Evolutionary conservation across 495 filamentous ascomycete genomes (phyloP), one percentile per base, ranked within the genome.

Genomic region (Terfezia claveryi): DNA sequence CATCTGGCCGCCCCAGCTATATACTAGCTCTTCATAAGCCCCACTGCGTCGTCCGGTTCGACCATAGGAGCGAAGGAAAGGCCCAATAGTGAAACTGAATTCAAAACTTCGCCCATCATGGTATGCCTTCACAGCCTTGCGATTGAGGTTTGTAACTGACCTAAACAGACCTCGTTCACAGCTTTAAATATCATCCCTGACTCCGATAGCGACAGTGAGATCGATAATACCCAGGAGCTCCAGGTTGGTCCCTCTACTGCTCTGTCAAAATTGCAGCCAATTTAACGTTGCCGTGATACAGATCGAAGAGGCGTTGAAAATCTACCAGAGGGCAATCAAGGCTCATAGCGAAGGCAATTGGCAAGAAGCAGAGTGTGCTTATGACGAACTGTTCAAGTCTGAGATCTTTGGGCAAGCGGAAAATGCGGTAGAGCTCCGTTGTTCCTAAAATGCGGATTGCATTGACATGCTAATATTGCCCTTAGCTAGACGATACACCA

Each of bases 281-380:
- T 32, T 32, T 32, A 32, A 4, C 27, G 27, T 32, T 7, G 27
- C 27, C 17, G 10, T 49, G 36, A 46, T 36, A 36, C 23, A 89
- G 74, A 89, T 96, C 64, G 91, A 99, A 66, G 91, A 99, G 68
- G 87, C 91, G 32, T 70, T 99, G 57, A 96, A 95, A 70, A 78
- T 89, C 32, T 99, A 96, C 66, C 87, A 95, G 65, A 81, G 73
- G 55, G 91, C 91, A 23, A 71, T 99, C 32, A 94, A 89, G 66
- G 78, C 87, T 57, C 92, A 99, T 62, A 81, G 87, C 5, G 85
- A 91, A 68, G 87, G 91, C 4, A 80, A 85, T 6, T 92, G 81
- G 64, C 64, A 76, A 32, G 77, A 89, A 65, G 88, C 91, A 10
- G 73, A 76, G 23, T 79, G 81, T 51, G 89, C 92, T 41, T 99